Conservation (phyloP, 139 green algal genomes). For the Nannochloris sp. region DNA sequence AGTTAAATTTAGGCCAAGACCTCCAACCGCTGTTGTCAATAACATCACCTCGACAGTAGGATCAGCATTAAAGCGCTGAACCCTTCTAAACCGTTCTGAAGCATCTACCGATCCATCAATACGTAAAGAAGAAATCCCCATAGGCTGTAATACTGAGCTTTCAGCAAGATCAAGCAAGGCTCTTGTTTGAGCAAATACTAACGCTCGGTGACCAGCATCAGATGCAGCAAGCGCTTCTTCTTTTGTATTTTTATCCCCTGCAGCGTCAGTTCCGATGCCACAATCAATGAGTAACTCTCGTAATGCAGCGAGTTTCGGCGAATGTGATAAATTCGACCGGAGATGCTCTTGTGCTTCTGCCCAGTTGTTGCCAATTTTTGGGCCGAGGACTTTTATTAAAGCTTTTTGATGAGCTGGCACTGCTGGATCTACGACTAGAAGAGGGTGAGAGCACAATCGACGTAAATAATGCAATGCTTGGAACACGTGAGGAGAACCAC, state of each 20-base stretch:
- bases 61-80: slow-evolving; percentile 89
- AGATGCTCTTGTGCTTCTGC: slow-evolving; percentile 18
- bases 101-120: slow-evolving; percentile 85
- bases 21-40: slow-evolving; percentile 82
- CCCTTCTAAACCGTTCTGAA: slow-evolving; percentile 64
- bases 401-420: slow-evolving; percentile 46
- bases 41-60: slow-evolving; percentile 96
- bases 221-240: not conserved
- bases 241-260: not conserved
- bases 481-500: slow-evolving; percentile 38
- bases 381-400: slow-evolving; percentile 23
- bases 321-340: slow-evolving; percentile 43
- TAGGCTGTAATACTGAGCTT: slow-evolving; percentile 37
- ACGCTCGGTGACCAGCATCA: slow-evolving; percentile 64
- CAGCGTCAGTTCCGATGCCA: slow-evolving; percentile 44
- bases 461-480: slow-evolving; percentile 81
- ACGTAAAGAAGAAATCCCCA: slow-evolving; percentile 71
- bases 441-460: slow-evolving; percentile 92
- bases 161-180: slow-evolving; percentile 87
- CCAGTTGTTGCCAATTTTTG: slow-evolving; percentile 9
- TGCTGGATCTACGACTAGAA: slow-evolving; percentile 70
- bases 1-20: slow-evolving; percentile 94
- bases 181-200: slow-evolving; percentile 95
- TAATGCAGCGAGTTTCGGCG: slow-evolving; percentile 90
- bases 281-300: slow-evolving; percentile 80